These are phyloP conservation scores for Pyrenophora graminea DNA, from an alignment of 2,329 filamentous ascomycete genomes.

Conservation along the genomic window DNA sequence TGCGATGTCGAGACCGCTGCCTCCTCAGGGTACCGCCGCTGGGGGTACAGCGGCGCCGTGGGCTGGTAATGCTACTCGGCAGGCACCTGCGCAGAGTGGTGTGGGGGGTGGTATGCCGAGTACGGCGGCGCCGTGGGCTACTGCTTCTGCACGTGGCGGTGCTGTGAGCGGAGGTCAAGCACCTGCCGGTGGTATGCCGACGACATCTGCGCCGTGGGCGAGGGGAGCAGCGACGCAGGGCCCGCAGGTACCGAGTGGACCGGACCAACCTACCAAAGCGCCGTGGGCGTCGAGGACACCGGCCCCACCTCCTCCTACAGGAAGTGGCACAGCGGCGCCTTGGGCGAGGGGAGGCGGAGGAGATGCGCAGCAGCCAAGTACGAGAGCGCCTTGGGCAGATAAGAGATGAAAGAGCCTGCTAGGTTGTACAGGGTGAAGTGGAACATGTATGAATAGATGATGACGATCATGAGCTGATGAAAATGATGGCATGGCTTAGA, in stretches of 20 bases:
- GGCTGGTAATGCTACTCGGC: slow-evolving; percentile 14
- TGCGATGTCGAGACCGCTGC: slow-evolving; percentile 4
- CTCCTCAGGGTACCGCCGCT: slow-evolving; percentile 10
- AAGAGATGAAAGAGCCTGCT: slow-evolving; percentile 8
- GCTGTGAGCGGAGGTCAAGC: neutral
- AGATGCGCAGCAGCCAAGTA: slow-evolving; percentile 16
- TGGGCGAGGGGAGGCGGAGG: slow-evolving; percentile 24
- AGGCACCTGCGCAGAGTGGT: neutral
- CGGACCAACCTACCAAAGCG: slow-evolving; percentile 41
- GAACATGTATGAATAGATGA: neutral
- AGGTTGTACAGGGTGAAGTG: no score
- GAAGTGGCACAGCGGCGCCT: slow-evolving; percentile 29
- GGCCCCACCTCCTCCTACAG: slow-evolving; percentile 14
- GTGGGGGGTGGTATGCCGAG: neutral
- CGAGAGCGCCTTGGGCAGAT: slow-evolving; percentile 32
- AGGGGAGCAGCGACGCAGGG: neutral
- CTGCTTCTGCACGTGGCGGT: no score
- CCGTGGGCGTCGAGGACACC: slow-evolving; percentile 29
- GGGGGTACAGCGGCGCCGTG: slow-evolving; percentile 32
- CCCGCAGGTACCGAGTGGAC: slow-evolving; percentile 27
- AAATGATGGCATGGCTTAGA: neutral
- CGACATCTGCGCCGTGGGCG: slow-evolving; percentile 11
- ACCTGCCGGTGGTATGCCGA: neutral
- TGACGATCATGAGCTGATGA: neutral
- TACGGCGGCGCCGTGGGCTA: slow-evolving; percentile 12